Evolutionary conservation across 768 basidiomycete genomes (phyloP).

Genomic region (Nidularia sp.): DNA sequence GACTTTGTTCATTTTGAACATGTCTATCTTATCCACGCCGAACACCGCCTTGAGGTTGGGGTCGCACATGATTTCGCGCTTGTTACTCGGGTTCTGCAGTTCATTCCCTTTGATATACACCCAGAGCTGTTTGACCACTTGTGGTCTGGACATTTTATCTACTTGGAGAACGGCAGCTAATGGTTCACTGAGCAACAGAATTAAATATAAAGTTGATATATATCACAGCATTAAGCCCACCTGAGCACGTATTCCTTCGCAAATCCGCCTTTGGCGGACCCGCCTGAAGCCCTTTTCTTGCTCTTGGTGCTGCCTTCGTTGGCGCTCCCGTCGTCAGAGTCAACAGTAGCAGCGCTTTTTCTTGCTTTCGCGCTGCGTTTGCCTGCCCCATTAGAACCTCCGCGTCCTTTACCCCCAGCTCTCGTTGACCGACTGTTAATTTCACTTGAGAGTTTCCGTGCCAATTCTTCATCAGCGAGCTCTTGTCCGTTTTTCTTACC

Average conservation of each 20-base stretch:
- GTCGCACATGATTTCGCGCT: slow-evolving; percentile 85
- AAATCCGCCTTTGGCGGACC: slow-evolving; percentile 67
- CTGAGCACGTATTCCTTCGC: slow-evolving; percentile 74
- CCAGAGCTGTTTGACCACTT: slow-evolving; percentile 91
- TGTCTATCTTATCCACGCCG: slow-evolving; percentile 76
- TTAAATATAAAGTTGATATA: too few species aligned
- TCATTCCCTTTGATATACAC: slow-evolving; percentile 78
- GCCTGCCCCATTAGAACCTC: slow-evolving; percentile 29
- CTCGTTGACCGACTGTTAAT: slow-evolving; percentile 61
- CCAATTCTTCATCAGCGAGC: slow-evolving; percentile 66
- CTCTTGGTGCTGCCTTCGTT: slow-evolving; percentile 34
- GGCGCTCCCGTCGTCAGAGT: slow-evolving; percentile 50
- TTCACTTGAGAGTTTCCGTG: slow-evolving; percentile 66
- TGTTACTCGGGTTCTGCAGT: slow-evolving; percentile 83
- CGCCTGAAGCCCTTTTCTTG: slow-evolving; percentile 44
- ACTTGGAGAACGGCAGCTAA: slow-evolving; percentile 66
- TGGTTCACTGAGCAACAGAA: slow-evolving; percentile 50
- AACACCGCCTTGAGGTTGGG: slow-evolving; percentile 69
- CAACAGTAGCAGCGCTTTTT: slow-evolving; percentile 54
- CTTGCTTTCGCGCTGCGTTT: slow-evolving; percentile 39
- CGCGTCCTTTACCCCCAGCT: slow-evolving; percentile 32
- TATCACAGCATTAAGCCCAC: slow-evolving; percentile 25
- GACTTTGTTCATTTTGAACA: slow-evolving; percentile 95
- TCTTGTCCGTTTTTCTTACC: slow-evolving; percentile 42
- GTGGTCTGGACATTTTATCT: slow-evolving; percentile 75